Percentiles rank a stretch among this genome's conserved stretches.
phyloP scores from a whole-genome alignment of 495 filamentous ascomycete genomes.

The Podospora fimiseda region DNA sequence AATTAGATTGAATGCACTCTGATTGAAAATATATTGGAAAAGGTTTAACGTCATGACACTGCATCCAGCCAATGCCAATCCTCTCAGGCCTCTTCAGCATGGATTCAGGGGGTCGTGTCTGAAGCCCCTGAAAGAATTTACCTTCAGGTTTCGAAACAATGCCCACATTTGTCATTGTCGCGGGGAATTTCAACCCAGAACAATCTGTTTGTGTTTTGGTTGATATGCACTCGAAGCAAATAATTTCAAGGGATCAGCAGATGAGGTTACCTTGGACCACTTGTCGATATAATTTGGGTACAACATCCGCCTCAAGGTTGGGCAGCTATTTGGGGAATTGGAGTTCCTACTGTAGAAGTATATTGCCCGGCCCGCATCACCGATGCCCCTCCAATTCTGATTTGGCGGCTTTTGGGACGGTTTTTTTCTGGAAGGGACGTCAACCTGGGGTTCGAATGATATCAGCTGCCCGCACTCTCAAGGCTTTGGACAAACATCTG shows the following conservation, averaged over 20 bases:
- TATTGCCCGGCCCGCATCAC: not conserved
- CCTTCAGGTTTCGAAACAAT: slow-evolving; percentile 7
- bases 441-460: too few species aligned
- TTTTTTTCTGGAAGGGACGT: too few species aligned
- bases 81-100: not conserved
- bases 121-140: not conserved
- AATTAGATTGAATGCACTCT: too few species aligned
- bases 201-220: not conserved
- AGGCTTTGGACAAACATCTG: too few species aligned
- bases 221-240: not conserved
- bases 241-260: not conserved
- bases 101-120: slow-evolving; percentile 3
- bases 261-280: not conserved
- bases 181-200: not conserved
- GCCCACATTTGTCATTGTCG: not conserved
- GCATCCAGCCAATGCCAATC: too few species aligned
- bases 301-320: not conserved
- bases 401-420: not conserved
- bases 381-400: not conserved
- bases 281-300: not conserved
- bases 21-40: too few species aligned
- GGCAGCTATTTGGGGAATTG: slow-evolving; percentile 1
- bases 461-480: too few species aligned
- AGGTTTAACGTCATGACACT: not conserved
- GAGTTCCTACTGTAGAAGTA: not conserved